Conservation (phyloP, 495 filamentous ascomycete species). For the Antarctomyces pellizariae region DNA sequence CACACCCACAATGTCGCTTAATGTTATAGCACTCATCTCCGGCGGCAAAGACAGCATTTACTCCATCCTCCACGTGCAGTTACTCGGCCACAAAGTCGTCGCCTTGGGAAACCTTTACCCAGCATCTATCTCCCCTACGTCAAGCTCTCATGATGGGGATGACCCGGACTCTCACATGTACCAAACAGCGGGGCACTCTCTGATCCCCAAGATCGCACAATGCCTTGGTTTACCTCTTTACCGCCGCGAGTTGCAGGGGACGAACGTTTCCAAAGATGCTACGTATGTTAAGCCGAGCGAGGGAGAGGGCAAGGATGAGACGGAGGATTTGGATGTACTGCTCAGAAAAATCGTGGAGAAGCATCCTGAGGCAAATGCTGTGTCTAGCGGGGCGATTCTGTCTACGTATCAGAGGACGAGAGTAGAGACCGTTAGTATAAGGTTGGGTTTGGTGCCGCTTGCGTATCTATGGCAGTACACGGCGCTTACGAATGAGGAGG, state of each 20-base stretch:
- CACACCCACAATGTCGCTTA: too few species aligned
- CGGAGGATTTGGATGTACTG: conserved; percentile 60
- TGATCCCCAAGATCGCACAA: conserved; percentile 65
- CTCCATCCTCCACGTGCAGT: conserved; percentile 71
- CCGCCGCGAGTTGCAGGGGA: conserved; percentile 44
- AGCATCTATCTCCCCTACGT: conserved; percentile 6
- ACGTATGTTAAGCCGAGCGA: conserved; percentile 2
- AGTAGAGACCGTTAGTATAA: conserved; percentile 63
- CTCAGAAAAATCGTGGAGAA: conserved; percentile 32
- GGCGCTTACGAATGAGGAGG: conserved; percentile 25
- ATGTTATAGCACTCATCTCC: conserved; percentile 82
- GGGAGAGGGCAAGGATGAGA: conserved; percentile 37
- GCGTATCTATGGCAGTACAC: conserved; percentile 84
- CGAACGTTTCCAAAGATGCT: conserved; percentile 1
- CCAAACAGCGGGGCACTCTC: conserved; percentile 77
- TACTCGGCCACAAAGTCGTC: conserved; percentile 64
- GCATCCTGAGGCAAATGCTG: conserved; percentile 59
- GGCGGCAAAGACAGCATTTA: conserved; percentile 95
- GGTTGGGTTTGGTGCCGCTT: conserved; percentile 57
- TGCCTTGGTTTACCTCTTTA: conserved; percentile 64
- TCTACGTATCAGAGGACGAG: conserved; percentile 88
- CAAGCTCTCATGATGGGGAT: conserved; percentile 19
- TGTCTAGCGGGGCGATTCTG: conserved; percentile 79
- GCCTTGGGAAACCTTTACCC: conserved; percentile 81
- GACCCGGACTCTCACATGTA: conserved; percentile 98